Evolutionary conservation across 495 filamentous ascomycete genomes (phyloP).

Genomic region (Penicillium arizonense): DNA sequence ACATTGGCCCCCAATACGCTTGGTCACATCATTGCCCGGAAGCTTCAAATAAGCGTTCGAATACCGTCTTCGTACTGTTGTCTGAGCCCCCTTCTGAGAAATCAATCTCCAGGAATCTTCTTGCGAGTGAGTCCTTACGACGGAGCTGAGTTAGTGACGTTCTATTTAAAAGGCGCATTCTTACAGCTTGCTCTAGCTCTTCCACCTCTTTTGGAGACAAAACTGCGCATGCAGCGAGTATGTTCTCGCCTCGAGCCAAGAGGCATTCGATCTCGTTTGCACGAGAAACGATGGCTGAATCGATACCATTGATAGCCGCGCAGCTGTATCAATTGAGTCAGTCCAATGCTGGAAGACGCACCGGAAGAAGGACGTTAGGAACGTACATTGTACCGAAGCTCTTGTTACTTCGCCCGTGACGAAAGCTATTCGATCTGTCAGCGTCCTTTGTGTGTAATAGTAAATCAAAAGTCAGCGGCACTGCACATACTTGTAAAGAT

Average conservation of each 20-base stretch:
- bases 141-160: slow-evolving; percentile 1
- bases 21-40: neutral
- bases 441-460: neutral
- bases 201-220: slow-evolving; percentile 58
- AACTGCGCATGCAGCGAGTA: slow-evolving; percentile 65
- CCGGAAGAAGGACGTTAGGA: neutral
- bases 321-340: slow-evolving; percentile 47
- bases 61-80: slow-evolving; percentile 9
- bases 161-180: neutral
- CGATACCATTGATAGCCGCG: slow-evolving; percentile 81
- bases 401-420: slow-evolving; percentile 67
- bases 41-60: slow-evolving; percentile 23
- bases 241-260: slow-evolving; percentile 69
- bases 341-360: neutral
- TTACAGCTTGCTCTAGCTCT: slow-evolving; percentile 63
- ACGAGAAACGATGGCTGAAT: slow-evolving; percentile 65
- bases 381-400: slow-evolving; percentile 75
- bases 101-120: slow-evolving; percentile 33
- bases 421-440: slow-evolving; percentile 39
- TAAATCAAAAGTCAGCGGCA: neutral
- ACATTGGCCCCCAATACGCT: neutral
- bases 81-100: slow-evolving; percentile 13
- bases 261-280: slow-evolving; percentile 74
- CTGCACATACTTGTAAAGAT: slow-evolving; percentile 71
- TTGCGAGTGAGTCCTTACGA: slow-evolving; percentile 32